Evolutionary conservation across 2,329 filamentous ascomycete genomes (phyloP).

Genomic region (Colletotrichum orbiculare): DNA sequence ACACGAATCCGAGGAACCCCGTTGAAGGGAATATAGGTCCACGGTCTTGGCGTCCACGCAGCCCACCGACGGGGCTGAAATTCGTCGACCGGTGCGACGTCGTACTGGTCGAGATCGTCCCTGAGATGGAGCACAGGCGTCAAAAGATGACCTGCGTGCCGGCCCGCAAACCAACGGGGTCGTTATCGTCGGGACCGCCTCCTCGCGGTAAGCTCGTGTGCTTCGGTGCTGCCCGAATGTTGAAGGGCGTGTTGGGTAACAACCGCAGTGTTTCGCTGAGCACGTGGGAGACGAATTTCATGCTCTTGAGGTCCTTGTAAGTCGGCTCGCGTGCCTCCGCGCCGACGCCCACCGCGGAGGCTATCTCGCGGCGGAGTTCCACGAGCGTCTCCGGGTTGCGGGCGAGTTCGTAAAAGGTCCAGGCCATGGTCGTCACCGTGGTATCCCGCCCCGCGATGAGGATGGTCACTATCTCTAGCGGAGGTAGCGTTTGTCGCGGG

Average conservation of each 20-base stretch:
- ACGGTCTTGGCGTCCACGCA: too few relatives aligned
- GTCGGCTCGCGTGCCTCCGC: conserved; percentile 33
- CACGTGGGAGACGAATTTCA: conserved; percentile 81
- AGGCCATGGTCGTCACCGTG: conserved; percentile 60
- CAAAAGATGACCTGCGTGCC: too few relatives aligned
- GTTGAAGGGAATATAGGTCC: conserved; percentile 65
- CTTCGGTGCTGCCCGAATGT: conserved; percentile 75
- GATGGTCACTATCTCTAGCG: conserved; percentile 80
- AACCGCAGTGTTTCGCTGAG: conserved; percentile 82
- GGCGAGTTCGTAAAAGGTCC: conserved; percentile 55
- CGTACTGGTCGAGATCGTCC: too few relatives aligned
- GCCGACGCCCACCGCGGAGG: conserved; percentile 60
- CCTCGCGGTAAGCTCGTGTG: conserved; percentile 76
- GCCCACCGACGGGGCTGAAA: conserved; percentile 47
- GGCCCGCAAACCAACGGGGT: too few relatives aligned
- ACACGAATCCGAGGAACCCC: conserved; percentile 61
- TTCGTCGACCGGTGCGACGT: too few relatives aligned
- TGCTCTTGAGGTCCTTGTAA: conserved; percentile 50
- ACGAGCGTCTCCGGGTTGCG: conserved; percentile 51
- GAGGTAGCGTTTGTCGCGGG: conserved; percentile 65
- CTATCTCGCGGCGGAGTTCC: conserved; percentile 53
- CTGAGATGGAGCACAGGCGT: too few relatives aligned
- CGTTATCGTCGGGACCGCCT: too few relatives aligned
- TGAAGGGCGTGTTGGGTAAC: conserved; percentile 83
- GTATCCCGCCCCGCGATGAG: conserved; percentile 69